Evolutionary conservation across 2,329 filamentous ascomycete genomes (phyloP), one percentile per base, ranked within the genome.

Genomic region (Aspergillus aculeatinus): DNA sequence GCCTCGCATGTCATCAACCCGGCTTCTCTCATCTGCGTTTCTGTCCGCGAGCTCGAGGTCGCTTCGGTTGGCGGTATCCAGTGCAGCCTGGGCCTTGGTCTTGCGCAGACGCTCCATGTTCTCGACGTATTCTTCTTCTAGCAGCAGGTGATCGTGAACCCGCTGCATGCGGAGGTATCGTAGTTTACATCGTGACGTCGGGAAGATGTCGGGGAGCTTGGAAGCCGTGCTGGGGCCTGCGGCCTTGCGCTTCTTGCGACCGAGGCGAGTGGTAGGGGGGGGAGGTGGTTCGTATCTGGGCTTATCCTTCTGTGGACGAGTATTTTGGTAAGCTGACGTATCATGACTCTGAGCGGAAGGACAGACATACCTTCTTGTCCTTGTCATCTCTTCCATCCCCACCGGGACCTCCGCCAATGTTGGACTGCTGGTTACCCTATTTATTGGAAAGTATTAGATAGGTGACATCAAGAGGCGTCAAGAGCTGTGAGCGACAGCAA

Each of bases 281-380:
- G 95, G 95, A 69, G 95, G 95, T 66, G 95, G 95, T 80, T 99
- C 95, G 84, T 99, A 99, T 90, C 96, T 98, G 76, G 95, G 95
- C 89, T 99, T 99, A 65, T 99, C 94, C 86, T 99, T 98, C 94
- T 96, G 72, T 39, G 59, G 69, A 62, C 54, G n/a, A 35, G 47
- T 58, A 57, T 63, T 49, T 61, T 16, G 58, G 53, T 16, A n/a
- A 51, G n/a, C 33, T 25, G 14, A 11, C 12, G 14, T 19, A 33
- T n/a, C 42, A 19, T 27, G 31, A 14, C 25, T 14, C 3, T 25
- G 14, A 27, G 29, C 11, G 10, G 12, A 1, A 48, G 60, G 6
- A 49, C 29, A 29, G 2, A 14, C 63, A 48, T 65, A 91, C 94
- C 87, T 98, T 98, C 85, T 98, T 96, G 73, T 96, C 93, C 81